phyloP scores from a whole-genome alignment of 2,329 filamentous ascomycete genomes.

The Trematosphaeria pertusa region DNA sequence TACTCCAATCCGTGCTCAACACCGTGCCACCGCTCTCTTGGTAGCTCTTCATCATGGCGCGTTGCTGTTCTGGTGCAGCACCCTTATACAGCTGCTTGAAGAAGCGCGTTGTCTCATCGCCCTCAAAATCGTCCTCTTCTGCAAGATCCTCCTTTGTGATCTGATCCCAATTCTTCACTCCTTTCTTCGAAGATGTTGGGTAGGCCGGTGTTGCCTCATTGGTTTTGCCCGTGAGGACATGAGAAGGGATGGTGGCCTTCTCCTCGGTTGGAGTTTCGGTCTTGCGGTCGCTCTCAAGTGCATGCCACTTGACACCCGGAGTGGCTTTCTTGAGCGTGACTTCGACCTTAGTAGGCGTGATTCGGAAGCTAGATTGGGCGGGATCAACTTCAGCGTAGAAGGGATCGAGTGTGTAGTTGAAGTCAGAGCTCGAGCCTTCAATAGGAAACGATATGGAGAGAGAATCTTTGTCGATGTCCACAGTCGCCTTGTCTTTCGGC shows the following conservation, averaged over 20 bases:
- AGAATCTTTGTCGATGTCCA: conserved; percentile 60
- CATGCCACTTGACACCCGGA: conserved; percentile 71
- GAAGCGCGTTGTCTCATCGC: conserved; percentile 76
- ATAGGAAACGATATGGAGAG: conserved; percentile 67
- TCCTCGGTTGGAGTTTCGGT: conserved; percentile 15
- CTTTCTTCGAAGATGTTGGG: conserved; percentile 83
- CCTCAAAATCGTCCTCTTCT: conserved; percentile 62
- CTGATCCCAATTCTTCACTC: conserved; percentile 92
- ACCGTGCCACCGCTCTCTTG: conserved; percentile 92
- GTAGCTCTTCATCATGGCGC: conserved; percentile 98
- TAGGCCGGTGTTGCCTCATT: conserved; percentile 65
- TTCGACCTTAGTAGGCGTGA: conserved; percentile 83
- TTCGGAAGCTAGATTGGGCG: conserved; percentile 64
- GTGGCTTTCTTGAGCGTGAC: conserved; percentile 72
- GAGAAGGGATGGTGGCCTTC: conserved; percentile 21
- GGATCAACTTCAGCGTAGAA: conserved; percentile 72
- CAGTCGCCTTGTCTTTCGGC: conserved; percentile 61
- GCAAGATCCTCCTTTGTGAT: conserved; percentile 62
- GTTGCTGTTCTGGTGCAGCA: conserved; percentile 78
- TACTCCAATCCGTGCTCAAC: conserved; percentile 89
- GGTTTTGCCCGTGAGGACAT: conserved; percentile 27
- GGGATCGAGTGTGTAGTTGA: conserved; percentile 68
- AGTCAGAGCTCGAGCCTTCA: conserved; percentile 59
- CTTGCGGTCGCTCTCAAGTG: conserved; percentile 56
- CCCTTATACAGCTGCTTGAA: conserved; percentile 88